These are phyloP conservation scores for Lepidium campestre DNA, from an alignment of 441 rosid species.

Conservation along the genomic window DNA sequence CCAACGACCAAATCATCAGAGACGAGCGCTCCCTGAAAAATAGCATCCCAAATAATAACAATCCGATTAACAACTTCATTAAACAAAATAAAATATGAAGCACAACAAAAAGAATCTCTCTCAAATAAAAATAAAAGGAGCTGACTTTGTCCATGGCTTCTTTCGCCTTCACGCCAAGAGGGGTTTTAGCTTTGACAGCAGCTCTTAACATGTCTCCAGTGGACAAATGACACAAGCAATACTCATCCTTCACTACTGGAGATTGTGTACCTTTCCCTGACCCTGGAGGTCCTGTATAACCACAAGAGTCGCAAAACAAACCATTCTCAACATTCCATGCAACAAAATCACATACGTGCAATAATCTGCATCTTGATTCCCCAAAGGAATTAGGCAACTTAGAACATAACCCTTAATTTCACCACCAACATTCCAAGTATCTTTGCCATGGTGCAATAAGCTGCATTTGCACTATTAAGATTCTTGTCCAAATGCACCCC, in stretches of 20 bases:
- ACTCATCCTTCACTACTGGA: slow-evolving; percentile 56
- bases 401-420: neutral
- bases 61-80: neutral
- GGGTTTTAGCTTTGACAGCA: slow-evolving; percentile 58
- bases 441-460: neutral
- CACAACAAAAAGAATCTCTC: neutral
- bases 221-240: slow-evolving; percentile 65
- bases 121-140: neutral
- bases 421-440: neutral
- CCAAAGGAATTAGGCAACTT: neutral
- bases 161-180: slow-evolving; percentile 64
- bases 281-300: slow-evolving; percentile 57
- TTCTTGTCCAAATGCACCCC: neutral
- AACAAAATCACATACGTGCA: neutral
- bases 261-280: slow-evolving; percentile 74
- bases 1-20: slow-evolving; percentile 73
- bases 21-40: slow-evolving; percentile 48
- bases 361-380: neutral
- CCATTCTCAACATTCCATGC: neutral
- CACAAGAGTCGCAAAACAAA: slow-evolving; percentile 11
- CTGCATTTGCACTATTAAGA: neutral
- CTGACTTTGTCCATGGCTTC: slow-evolving; percentile 62
- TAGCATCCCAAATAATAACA: neutral
- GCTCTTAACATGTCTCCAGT: slow-evolving; percentile 73
- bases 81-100: neutral